Conservation (phyloP, 1,284 basidiomycete species). For the Boletus smithii region DNA sequence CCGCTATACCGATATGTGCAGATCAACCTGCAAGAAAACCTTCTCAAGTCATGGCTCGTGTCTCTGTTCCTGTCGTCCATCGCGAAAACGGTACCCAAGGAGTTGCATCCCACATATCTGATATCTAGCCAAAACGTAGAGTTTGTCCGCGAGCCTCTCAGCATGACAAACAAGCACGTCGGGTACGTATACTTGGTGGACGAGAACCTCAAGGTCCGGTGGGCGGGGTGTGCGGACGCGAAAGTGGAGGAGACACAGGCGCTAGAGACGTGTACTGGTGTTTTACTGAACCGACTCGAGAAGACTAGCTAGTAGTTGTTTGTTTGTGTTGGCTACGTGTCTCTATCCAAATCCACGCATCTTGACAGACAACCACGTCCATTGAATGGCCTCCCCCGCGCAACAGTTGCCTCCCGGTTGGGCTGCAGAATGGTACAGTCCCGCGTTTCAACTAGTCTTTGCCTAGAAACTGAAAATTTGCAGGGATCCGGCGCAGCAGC, state of each 20-base stretch:
- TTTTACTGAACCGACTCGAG: constrained; percentile 62
- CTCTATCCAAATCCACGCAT: too few relatives aligned
- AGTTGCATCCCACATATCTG: constrained; percentile 75
- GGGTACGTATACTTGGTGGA: constrained; percentile 95
- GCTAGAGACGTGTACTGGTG: constrained; percentile 70
- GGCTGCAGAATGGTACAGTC: constrained; percentile 83
- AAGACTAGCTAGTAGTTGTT: constrained; percentile 30
- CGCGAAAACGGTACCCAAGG: constrained; percentile 59
- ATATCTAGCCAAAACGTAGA: constrained; percentile 80
- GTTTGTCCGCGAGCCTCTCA: constrained; percentile 76
- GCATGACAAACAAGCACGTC: constrained; percentile 87
- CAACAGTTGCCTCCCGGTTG: constrained; percentile 84
- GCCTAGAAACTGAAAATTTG: constrained; percentile 6
- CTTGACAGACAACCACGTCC: too few relatives aligned
- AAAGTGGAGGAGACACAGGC: constrained; percentile 69
- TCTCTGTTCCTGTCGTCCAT: constrained; percentile 78
- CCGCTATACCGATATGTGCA: constrained; percentile 80
- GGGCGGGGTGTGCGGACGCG: constrained; percentile 90
- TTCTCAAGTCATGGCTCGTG: constrained; percentile 86
- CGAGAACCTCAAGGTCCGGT: constrained; percentile 79
- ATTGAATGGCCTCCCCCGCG: constrained; percentile 55
- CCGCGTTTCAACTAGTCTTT: rapidly evolving
- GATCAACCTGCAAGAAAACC: constrained; percentile 89
- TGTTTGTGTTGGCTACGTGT: constrained; percentile 37
- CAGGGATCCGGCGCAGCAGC: constrained; percentile 80